These are phyloP conservation scores for Ricinus communis DNA, from an alignment of 345 rosid genomes.

Conservation along the genomic window DNA sequence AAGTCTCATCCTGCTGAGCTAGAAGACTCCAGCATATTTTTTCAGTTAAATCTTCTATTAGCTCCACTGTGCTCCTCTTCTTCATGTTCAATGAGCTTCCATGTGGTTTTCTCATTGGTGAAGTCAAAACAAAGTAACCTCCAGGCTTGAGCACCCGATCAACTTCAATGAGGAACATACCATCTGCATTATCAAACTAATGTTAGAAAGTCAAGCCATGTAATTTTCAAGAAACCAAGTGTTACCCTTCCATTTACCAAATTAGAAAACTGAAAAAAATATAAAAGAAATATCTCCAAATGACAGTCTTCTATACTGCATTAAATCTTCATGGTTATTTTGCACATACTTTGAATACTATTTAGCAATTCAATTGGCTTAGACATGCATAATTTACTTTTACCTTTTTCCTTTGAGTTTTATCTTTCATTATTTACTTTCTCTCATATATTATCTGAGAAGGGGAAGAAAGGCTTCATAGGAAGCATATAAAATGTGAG, in stretches of 20 bases:
- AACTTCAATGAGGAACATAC: constrained; percentile 81
- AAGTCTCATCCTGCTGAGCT: constrained; percentile 95
- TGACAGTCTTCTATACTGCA: background rate
- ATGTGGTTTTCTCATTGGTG: constrained; percentile 59
- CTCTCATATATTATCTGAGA: too few relatives aligned
- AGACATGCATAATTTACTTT: background rate
- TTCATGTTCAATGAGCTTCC: constrained; percentile 47
- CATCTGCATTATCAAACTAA: constrained; percentile 53
- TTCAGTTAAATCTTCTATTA: constrained; percentile 61
- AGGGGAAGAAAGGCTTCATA: background rate
- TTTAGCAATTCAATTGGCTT: background rate
- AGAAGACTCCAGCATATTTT: constrained; percentile 82
- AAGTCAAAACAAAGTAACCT: constrained; percentile 89
- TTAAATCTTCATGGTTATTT: background rate
- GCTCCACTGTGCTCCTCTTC: constrained; percentile 54
- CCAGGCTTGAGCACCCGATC: constrained; percentile 96
- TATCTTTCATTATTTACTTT: background rate
- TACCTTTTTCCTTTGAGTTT: background rate
- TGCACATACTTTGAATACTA: background rate
- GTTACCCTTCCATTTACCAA: background rate
- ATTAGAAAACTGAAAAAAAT: background rate
- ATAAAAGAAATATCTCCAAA: background rate
- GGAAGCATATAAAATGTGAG: background rate
- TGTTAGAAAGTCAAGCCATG: constrained; percentile 20
- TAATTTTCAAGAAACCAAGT: constrained; percentile 10